Conservation (phyloP, 495 filamentous ascomycete genomes). For the Aspergillus affinis region DNA sequence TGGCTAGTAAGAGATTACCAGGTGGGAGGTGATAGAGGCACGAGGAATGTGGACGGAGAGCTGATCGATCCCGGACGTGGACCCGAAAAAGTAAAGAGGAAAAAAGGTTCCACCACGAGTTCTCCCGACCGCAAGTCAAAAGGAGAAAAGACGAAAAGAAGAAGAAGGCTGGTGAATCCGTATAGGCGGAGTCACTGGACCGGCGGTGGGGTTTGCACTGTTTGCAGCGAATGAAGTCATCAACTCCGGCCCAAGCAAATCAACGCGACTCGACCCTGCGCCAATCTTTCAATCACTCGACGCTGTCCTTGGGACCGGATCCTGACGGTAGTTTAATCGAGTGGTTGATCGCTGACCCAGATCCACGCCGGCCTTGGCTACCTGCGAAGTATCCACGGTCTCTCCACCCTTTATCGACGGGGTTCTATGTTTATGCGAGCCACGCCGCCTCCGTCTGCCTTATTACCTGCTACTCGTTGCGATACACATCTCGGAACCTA, state of each 20-base stretch:
- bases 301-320: conserved; percentile 5
- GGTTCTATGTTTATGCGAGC: neutral
- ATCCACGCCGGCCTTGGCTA: neutral
- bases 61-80: neutral
- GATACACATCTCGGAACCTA: neutral
- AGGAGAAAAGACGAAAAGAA: conserved; percentile 1
- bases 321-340: neutral
- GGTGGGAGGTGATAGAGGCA: neutral
- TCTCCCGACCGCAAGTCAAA: neutral
- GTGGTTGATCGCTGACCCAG: neutral
- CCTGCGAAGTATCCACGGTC: neutral
- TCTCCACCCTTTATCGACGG: neutral
- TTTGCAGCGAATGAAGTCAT: conserved; percentile 28
- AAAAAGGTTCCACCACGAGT: neutral
- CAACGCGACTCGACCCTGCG: neutral
- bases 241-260: conserved; percentile 2
- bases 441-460: neutral
- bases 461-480: conserved; percentile 7
- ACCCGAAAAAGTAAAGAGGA: neutral
- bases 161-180: neutral
- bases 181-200: conserved; percentile 6
- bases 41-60: neutral
- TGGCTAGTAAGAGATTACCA: too few species aligned
- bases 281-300: neutral
- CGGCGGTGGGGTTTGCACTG: conserved; percentile 34